Base-by-base conservation (phyloP, 208 protist genomes). In the Acanthamoeba triangularis region DNA sequence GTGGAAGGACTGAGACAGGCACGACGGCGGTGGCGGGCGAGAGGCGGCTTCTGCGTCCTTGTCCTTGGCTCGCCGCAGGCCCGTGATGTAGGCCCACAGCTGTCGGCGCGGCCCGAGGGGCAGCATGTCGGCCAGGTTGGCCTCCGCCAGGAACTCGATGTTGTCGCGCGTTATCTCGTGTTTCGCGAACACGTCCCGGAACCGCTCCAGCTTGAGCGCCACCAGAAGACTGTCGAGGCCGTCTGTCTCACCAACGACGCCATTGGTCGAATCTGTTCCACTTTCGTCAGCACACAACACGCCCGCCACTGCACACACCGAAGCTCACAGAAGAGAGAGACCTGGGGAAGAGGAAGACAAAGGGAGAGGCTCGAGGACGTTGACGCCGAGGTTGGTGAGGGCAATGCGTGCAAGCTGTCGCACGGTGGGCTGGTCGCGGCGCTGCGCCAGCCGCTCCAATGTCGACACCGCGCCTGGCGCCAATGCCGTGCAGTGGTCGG, bases 131-230 rank as follows among this genome's bases (percentile, higher is more conserved):
- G 18, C 30, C 6, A 85, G 47, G 76, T 85, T 44, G 20, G 2
- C 14, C 13, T 85, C 76, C 28, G 59, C 76, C 16, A 85, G 14
- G 47, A 35, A 59, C 6, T 13, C 30, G 44, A 85, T 85, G 47
- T 85, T 85, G 30, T 85, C 76, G 20, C 20, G 5, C 44, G 76
- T 59, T 18, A 85, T 41, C 16, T 85, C 76, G n/a, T 85, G 37
- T 25, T 49, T 56, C 6, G 11, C 41, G 13, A 85, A 85, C 44
- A 61, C 16, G 16, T 85, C 76, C 20, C 23, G 25, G 47, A 56
- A 85, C 5, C 76, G 76, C 25, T 85, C 76, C 76, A 85, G n/a
- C 35, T 85, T 85, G 20, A 85, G 76, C 25, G 44, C n/a, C 54
- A 7, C 11, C 76, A 85, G n/a, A 25, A 85, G 16, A 5, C 28